Evolutionary conservation across 1,139 yeast genomes (phyloP).

Genomic region (Scheffersomyces stambukii): DNA sequence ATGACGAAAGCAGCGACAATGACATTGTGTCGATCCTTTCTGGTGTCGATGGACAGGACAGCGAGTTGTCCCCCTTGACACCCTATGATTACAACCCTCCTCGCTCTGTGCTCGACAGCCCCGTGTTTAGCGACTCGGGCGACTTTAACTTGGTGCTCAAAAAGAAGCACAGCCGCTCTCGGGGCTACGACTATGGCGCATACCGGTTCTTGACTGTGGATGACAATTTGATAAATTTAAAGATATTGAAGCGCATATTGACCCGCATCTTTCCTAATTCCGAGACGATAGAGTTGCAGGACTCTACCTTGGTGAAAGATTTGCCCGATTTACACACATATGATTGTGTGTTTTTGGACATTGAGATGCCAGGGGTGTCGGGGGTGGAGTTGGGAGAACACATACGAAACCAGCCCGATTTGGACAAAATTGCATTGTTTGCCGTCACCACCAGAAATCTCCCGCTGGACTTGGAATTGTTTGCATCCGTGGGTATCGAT

Average conservation of each 20-base stretch:
- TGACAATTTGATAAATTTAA: slow-evolving; percentile 40
- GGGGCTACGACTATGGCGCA: no score
- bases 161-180: no score
- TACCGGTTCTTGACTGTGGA: slow-evolving; percentile 38
- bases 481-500: slow-evolving; percentile 36
- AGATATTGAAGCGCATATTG: slow-evolving; percentile 31
- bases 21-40: no score
- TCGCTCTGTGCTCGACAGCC: no score
- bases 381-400: slow-evolving; percentile 37
- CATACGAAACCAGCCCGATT: slow-evolving; percentile 18
- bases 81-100: no score
- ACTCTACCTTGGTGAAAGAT: slow-evolving; percentile 27
- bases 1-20: neutral
- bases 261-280: slow-evolving; percentile 34
- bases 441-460: slow-evolving; percentile 40
- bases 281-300: slow-evolving; percentile 23
- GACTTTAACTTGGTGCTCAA: no score
- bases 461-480: slow-evolving; percentile 24
- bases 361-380: slow-evolving; percentile 44
- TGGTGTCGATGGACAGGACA: no score
- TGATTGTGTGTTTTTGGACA: slow-evolving; percentile 40
- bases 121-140: no score
- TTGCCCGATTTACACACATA: slow-evolving; percentile 17
- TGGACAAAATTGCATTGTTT: slow-evolving; percentile 28
- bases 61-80: no score